Base-by-base conservation (phyloP, 306 rosid species). In the Rubus idaeus region DNA sequence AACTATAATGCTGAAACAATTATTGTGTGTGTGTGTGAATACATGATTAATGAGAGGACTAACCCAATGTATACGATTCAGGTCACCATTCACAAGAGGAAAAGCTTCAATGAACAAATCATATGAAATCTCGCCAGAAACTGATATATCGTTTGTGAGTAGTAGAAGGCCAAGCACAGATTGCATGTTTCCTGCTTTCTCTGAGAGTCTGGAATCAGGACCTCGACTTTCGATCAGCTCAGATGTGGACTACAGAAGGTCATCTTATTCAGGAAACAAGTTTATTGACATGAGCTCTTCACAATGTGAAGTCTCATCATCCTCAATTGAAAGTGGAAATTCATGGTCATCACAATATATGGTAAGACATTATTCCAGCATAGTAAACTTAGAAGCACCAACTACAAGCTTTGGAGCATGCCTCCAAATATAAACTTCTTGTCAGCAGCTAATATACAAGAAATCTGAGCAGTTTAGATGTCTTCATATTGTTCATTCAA, bases 141-240 rank as follows among this genome's bases (percentile, higher is more conserved):
- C 82, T 1, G 97, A 94, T 77, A 91, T 89, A 75, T 94, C 97
- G 51, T 94, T 83, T 23, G 94, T 94, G 82, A 90, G 94, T 76
- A 68, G 76, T 11, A 96, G 82, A 69, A 86, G 88, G 81, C 89
- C 93, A 14, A 88, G 96, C 55, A 1, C 46, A 47, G 96, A 91
- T 17, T 80, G 78, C 57, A 11, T 74, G 78, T 78, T 82, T 84
- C 81, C 91, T 71, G 67, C 86, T 62, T 4, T 79, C 0, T 73
- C 77, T 51, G 96, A 86, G 2, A 85, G 77, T 11, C n/a, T 71
- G 39, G 90, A 88, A 39, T 39, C 80, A 26, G 82, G 84, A 70
- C 80, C 80, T 50, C 84, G 85, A 17, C 68, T 74, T 76, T 94
- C 92, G 8, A 55, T 23, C 67, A 37, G 70, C 80, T 89, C 95